Conservation (phyloP, 2,329 filamentous ascomycete species). For the Calonectria pseudoturangicola region DNA sequence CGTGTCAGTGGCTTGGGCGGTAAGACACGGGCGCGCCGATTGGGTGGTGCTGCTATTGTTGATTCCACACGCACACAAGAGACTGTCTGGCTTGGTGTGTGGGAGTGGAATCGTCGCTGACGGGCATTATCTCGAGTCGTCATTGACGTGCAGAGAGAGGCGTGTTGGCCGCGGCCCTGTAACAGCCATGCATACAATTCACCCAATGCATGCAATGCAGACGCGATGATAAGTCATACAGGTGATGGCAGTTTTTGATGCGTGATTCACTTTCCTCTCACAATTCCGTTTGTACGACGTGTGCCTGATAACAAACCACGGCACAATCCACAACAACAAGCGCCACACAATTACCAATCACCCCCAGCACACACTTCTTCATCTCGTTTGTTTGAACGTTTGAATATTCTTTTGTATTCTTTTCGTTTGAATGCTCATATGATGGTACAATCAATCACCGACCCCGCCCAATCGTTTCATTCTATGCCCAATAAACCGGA, state of each 20-base stretch:
- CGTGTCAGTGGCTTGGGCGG: conserved; percentile 33
- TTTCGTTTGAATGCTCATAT: background rate
- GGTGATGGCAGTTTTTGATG: too few species aligned
- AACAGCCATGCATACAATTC: background rate
- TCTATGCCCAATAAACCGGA: conserved; percentile 9
- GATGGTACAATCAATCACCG: conserved; percentile 3
- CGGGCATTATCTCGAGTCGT: background rate
- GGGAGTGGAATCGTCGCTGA: background rate
- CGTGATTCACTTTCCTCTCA: background rate
- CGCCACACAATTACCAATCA: background rate
- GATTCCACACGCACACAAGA: conserved; percentile 11
- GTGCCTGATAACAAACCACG: background rate
- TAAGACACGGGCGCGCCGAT: conserved; percentile 24
- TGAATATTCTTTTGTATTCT: conserved; percentile 21
- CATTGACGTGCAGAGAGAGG: background rate
- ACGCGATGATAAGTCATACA: background rate
- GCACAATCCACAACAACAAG: background rate
- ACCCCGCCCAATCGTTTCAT: background rate
- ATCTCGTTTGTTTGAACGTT: background rate
- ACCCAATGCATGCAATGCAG: background rate
- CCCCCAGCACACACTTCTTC: background rate
- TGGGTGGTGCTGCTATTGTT: background rate
- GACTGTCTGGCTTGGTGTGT: background rate
- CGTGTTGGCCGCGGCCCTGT: background rate
- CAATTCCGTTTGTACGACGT: background rate